These are phyloP conservation scores for Tremella yokohamensis DNA, from an alignment of 768 basidiomycete species.

Conservation along the genomic window DNA sequence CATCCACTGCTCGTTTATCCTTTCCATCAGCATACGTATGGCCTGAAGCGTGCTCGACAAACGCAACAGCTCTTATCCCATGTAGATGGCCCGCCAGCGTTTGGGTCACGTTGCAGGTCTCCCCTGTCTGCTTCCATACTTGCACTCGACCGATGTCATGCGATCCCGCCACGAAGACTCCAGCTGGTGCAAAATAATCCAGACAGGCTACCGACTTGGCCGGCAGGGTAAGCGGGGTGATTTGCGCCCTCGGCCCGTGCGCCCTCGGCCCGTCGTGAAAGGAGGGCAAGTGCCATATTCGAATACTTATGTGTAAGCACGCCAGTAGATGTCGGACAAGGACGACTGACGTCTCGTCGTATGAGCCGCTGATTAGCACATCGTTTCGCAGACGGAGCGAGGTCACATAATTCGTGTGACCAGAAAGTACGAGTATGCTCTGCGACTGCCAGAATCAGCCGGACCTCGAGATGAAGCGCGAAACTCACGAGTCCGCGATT, in stretches of 20 bases:
- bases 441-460: constrained; percentile 65
- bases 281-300: constrained; percentile 76
- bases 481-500: constrained; percentile 56
- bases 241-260: constrained; percentile 57
- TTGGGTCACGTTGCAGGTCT: constrained; percentile 57
- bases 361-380: constrained; percentile 79
- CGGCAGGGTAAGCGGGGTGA: constrained; percentile 57
- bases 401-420: constrained; percentile 85
- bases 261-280: constrained; percentile 51
- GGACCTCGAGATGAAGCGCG: too few relatives aligned
- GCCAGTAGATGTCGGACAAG: neutral
- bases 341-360: constrained; percentile 61
- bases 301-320: constrained; percentile 55
- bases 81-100: constrained; percentile 62
- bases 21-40: constrained; percentile 3
- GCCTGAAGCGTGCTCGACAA: constrained; percentile 3
- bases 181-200: constrained; percentile 77
- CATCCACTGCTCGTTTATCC: constrained; percentile 72
- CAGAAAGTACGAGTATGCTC: constrained; percentile 68
- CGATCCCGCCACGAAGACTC: constrained; percentile 88
- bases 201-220: constrained; percentile 81
- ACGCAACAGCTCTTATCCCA: constrained; percentile 80
- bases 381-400: constrained; percentile 70
- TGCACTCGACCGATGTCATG: constrained; percentile 90
- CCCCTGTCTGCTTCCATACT: constrained; percentile 75